Base-by-base conservation (phyloP, 495 filamentous ascomycete species). In the Penicillium paradoxum region DNA sequence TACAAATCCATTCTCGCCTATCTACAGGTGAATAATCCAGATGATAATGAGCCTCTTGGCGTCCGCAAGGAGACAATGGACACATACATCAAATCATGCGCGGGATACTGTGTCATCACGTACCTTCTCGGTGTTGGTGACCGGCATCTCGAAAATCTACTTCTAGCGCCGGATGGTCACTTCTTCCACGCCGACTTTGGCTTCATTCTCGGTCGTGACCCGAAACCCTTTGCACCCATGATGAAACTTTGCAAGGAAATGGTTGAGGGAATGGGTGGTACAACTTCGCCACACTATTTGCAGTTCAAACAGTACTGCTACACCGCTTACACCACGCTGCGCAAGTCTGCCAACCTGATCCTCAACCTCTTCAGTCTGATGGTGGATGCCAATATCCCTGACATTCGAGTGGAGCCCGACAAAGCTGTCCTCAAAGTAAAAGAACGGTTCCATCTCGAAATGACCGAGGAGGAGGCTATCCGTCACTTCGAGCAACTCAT, bases 171-270 rank as follows among this genome's bases (percentile, higher is more conserved):
- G 11, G 85, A 89, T 59, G 93, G 79, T 15, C 89, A 92, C 65
- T 99, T 99, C 74, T 97, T 99, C 81, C 93, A 99, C 68, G 90
- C 89, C 27, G 93, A 97, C 62, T 97, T 99, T 58, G 92, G 95
- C 30, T 99, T 91, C 72, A 97, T 99, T 55, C 86, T 99, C 8
- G 93, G 93, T 30, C 90, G 93, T 17, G 93, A 99, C 60, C 93
- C 93, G 1, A 99, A 99, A 59, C 93, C 93, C 3, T 97, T 97
- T 62, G 91, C 93, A 2, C 93, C 93, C 1, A 84, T 88, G 54
- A 95, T 99, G 85, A 99, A 99, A 62, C 82, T 99, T 18, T 89
- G 87, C 70, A 90, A 90, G 60, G 93, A 99, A 64, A 99, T 99
- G 93, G 87, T 97, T 13, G 93, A 97, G 60, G 92, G 91, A 47